phyloP scores from a whole-genome alignment of 2,329 filamentous ascomycete species.

The Ceratocystis lukuohia region DNA sequence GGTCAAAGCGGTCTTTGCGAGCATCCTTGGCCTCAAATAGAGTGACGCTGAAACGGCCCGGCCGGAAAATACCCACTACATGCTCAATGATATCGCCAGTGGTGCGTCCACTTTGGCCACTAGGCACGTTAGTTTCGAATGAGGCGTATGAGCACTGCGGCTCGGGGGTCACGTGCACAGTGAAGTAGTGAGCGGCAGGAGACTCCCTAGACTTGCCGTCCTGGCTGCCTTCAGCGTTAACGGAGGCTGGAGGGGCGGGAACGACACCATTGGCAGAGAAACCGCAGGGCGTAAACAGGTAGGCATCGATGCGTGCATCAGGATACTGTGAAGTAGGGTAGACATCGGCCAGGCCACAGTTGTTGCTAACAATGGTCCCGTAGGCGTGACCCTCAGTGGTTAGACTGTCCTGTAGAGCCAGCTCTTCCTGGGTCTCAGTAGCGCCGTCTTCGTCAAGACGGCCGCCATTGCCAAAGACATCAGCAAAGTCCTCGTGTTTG shows the following conservation, averaged over 20 bases:
- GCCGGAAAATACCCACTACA: conserved; percentile 90
- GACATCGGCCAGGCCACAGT: conserved; percentile 75
- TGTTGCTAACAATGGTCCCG: conserved; percentile 81
- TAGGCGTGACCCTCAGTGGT: conserved; percentile 90
- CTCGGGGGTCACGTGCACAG: conserved; percentile 94
- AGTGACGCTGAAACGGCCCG: conserved; percentile 93
- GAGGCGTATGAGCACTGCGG: conserved; percentile 94
- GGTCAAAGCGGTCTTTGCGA: conserved; percentile 11
- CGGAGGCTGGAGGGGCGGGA: conserved; percentile 50
- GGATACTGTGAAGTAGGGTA: conserved; percentile 81
- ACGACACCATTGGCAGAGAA: conserved; percentile 96
- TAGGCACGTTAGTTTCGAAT: conserved; percentile 95
- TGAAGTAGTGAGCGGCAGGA: conserved; percentile 76
- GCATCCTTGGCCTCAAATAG: conserved; percentile 75
- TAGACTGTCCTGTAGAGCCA: conserved; percentile 50
- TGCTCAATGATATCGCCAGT: conserved; percentile 86
- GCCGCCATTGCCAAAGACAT: conserved; percentile 64
- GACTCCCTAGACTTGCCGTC: not conserved
- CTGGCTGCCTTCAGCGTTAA: conserved; percentile 27
- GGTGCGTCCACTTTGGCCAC: conserved; percentile 72
- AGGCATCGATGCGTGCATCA: conserved; percentile 86
- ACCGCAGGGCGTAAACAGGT: conserved; percentile 90
- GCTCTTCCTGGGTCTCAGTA: conserved; percentile 30
- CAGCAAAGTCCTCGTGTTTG: conserved; percentile 47
- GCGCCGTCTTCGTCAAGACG: conserved; percentile 39